These are phyloP conservation scores for Blepharisma undulans DNA, from an alignment of 169 alveolate species.

Conservation along the genomic window DNA sequence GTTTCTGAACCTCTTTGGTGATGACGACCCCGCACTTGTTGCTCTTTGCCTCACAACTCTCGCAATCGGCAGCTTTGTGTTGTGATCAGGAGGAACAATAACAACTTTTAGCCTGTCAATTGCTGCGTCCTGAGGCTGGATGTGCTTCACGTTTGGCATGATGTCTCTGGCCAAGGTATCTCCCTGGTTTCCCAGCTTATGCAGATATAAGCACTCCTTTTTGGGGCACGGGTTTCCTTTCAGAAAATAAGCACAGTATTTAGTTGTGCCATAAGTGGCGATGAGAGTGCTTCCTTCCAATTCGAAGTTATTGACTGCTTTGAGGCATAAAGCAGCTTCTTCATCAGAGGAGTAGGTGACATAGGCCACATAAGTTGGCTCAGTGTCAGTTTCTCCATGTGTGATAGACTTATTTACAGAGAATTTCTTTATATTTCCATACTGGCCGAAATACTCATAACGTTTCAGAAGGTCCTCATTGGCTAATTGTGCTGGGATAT, in stretches of 20 bases:
- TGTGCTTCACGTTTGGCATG: constrained; percentile 44
- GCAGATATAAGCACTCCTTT: constrained; percentile 73
- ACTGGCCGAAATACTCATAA: constrained; percentile 77
- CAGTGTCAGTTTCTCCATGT: constrained; percentile 44
- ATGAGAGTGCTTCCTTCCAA: constrained; percentile 42
- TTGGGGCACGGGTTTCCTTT: constrained; percentile 67
- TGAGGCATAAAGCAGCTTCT: constrained; percentile 70
- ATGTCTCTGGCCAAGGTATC: constrained; percentile 51
- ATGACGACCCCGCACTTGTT: not conserved
- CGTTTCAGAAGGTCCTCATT: constrained; percentile 62
- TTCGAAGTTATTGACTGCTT: constrained; percentile 55
- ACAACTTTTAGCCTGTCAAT: constrained; percentile 11
- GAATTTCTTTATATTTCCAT: constrained; percentile 67
- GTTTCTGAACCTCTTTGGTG: not conserved
- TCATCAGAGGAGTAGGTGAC: constrained; percentile 64
- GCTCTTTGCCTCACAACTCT: constrained; percentile 25
- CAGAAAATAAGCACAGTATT: constrained; percentile 74
- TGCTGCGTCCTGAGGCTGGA: constrained; percentile 4
- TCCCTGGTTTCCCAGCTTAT: constrained; percentile 48
- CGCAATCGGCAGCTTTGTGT: constrained; percentile 5
- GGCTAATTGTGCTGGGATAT: constrained; percentile 65
- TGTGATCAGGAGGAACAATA: not conserved
- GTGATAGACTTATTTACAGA: constrained; percentile 63
- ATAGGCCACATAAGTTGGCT: constrained; percentile 63
- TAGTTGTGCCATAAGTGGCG: constrained; percentile 73